Base-by-base conservation (phyloP, 257 asterid genomes). In the Ilex aquifolium region DNA sequence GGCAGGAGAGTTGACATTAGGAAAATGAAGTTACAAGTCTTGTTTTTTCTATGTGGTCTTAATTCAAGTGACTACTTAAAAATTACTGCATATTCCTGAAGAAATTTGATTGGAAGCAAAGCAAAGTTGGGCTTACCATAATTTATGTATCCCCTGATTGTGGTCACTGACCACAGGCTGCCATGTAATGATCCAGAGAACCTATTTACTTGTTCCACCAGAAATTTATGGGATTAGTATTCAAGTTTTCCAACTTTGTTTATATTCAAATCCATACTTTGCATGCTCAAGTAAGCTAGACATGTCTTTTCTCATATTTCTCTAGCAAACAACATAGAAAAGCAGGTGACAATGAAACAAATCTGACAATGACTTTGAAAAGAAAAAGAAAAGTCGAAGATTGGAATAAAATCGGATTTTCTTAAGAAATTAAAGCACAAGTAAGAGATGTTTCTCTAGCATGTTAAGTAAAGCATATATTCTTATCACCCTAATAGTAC, bases 391-490 rank as follows among this genome's bases (percentile, higher is more conserved):
- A 36, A 36, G 69, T 31, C 44, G 61, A 74, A 80, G 76, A 39
- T 65, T 63, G 77, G 85, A 80, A 76, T 69, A 76, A 76, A 76
- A 71, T 65, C 78, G 42, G 63, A 31, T 17, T 7, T 6, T 32
- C 57, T 56, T 62, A 49, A 5, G 7, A 51, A 62, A 8, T 40
- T 17, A 31, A 69, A 48, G 60, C 46, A 44, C 48, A 16, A 48
- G 29, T 21, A 60, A 65, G 46, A 55, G 65, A 59, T 69, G 65
- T 55, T 65, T 32, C 39, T 65, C 72, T 54, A 9, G 5, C 36
- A 59, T 27, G 62, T 15, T 10, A 71, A 66, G 85, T 49, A 80
- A 80, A 66, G 80, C 7, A 80, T 65, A 71, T 74, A 74, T 71
- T 74, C 76, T 42, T 49, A 10, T 36, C 14, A 50, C 27, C 42